Conservation (phyloP, 176 grass and related monocot species). For the Avena sativa region DNA sequence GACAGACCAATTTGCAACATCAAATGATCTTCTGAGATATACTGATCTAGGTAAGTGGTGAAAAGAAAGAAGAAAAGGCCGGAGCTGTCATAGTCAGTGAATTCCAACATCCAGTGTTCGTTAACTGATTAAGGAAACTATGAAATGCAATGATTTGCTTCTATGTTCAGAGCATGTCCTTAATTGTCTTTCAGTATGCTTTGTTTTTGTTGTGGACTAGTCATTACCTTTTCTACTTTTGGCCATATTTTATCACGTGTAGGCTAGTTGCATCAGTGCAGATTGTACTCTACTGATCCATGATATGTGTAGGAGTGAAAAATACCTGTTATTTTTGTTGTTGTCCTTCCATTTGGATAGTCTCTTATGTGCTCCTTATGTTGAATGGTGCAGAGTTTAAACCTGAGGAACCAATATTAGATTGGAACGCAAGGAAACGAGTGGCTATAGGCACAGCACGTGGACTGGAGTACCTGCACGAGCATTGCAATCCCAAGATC, state of each 20-base stretch:
- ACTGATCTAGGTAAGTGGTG: neutral
- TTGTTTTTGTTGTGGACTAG: neutral
- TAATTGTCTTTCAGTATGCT: neutral
- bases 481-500: slow-evolving; percentile 97
- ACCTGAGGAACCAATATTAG: slow-evolving; percentile 74
- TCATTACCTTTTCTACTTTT: slow-evolving; percentile 12
- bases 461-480: slow-evolving; percentile 92
- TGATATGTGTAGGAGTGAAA: neutral
- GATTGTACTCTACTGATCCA: slow-evolving; percentile 26
- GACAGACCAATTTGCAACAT: neutral
- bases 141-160: slow-evolving; percentile 15
- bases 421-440: slow-evolving; percentile 87
- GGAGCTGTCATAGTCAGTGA: neutral
- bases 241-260: slow-evolving; percentile 7
- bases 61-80: neutral
- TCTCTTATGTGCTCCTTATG: slow-evolving; percentile 24
- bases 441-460: slow-evolving; percentile 90
- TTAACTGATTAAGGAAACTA: neutral
- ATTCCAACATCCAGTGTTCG: neutral
- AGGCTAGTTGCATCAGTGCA: slow-evolving; percentile 15
- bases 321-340: neutral
- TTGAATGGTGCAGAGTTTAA: slow-evolving; percentile 77
- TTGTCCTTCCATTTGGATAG: slow-evolving; percentile 28
- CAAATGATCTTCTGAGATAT: slow-evolving; percentile 28
- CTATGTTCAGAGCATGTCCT: neutral